Conservation (phyloP, 202 grass and related monocot genomes). For the Digitaria exilis region DNA sequence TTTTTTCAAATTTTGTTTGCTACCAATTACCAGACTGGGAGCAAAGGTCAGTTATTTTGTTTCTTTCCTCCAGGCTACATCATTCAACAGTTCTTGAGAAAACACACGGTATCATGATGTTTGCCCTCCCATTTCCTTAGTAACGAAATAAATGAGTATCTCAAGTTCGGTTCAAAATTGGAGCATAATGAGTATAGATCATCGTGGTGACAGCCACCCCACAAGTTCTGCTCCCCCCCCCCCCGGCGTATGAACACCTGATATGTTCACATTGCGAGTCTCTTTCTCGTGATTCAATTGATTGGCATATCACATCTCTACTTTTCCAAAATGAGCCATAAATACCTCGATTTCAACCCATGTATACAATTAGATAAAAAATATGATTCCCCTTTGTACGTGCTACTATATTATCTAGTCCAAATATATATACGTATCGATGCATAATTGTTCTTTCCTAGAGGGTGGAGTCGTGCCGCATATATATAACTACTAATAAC, state of each 20-base stretch:
- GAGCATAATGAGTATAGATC: not conserved
- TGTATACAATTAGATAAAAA: not conserved
- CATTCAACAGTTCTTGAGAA: not conserved
- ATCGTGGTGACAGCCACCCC: not conserved
- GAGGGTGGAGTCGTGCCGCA: too few relatives aligned
- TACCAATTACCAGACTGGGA: not conserved
- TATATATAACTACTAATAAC: not conserved
- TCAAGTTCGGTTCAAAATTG: not conserved
- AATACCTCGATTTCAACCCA: not conserved
- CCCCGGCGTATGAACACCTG: slow-evolving; percentile 22
- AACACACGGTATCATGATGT: not conserved
- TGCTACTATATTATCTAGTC: not conserved
- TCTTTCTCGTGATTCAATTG: slow-evolving; percentile 26
- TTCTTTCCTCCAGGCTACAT: not conserved
- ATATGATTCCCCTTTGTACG: not conserved
- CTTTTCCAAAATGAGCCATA: slow-evolving; percentile 22
- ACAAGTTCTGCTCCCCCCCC: not conserved
- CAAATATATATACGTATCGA: too few relatives aligned
- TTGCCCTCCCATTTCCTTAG: not conserved
- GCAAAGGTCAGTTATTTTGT: not conserved
- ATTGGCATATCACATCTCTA: not conserved
- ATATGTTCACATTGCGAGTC: slow-evolving; percentile 17
- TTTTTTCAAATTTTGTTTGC: not conserved
- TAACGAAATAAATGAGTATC: not conserved
- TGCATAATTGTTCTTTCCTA: too few relatives aligned